phyloP scores from a whole-genome alignment of 164 flowering plant species.

The Liriodendron chinense region DNA sequence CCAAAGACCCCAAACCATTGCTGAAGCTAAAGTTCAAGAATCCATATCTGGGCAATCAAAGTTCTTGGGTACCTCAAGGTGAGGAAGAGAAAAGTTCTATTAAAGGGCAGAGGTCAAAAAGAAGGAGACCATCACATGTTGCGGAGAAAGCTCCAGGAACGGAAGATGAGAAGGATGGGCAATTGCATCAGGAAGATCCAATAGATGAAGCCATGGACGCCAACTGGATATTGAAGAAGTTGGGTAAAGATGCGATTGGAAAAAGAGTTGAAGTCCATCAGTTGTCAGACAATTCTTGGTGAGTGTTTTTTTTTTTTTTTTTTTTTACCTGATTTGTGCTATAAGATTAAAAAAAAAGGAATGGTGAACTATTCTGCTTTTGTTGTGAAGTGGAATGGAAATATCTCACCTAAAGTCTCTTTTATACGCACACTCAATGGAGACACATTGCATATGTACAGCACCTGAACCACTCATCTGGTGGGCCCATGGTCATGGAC shows the following conservation, averaged over 20 bases:
- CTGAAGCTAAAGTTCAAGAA: constrained; percentile 81
- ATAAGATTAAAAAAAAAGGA: neutral
- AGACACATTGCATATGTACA: no score
- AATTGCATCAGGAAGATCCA: constrained; percentile 35
- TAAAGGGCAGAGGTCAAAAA: constrained; percentile 95
- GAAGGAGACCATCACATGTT: constrained; percentile 70
- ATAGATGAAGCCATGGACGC: constrained; percentile 76
- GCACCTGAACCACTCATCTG: no score
- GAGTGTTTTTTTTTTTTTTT: constrained; percentile 22
- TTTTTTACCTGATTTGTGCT: neutral
- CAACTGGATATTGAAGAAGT: constrained; percentile 85
- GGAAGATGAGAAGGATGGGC: constrained; percentile 42
- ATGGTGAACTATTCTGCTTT: neutral
- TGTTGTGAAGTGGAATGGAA: neutral
- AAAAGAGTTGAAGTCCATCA: constrained; percentile 93
- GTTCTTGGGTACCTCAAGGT: constrained; percentile 38
- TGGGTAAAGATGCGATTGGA: constrained; percentile 95
- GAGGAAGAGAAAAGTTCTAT: constrained; percentile 70
- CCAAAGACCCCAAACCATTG: constrained; percentile 66
- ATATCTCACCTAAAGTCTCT: no score
- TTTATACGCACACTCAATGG: no score
- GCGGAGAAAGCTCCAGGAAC: constrained; percentile 37
- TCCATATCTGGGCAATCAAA: constrained; percentile 50
- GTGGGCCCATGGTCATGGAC: no score
- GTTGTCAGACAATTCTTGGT: constrained; percentile 87